phyloP scores from a whole-genome alignment of 495 filamentous ascomycete genomes.

The Xylaria telfairii region DNA sequence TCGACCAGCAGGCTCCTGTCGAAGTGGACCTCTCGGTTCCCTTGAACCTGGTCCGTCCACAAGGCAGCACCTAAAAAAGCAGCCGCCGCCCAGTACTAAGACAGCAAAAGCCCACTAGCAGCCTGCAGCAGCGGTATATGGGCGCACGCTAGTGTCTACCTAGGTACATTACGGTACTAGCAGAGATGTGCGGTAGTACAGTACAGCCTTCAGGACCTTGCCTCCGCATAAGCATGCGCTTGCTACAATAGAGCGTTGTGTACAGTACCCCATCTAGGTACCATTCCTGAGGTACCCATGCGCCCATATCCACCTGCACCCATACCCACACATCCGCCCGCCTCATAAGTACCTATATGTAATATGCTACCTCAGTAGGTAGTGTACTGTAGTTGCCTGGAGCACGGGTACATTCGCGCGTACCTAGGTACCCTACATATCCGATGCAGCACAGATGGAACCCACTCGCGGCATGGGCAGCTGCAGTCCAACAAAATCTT shows the following conservation, averaged over 20 bases:
- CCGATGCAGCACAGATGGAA: constrained; percentile 3
- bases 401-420: constrained; percentile 2
- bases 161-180: not conserved
- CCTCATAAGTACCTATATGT: not conserved
- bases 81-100: constrained; percentile 4
- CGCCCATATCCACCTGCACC: no score
- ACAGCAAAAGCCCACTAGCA: constrained; percentile 12
- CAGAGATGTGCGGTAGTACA: constrained; percentile 2
- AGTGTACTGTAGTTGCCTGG: no score
- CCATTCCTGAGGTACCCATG: not conserved
- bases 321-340: not conserved
- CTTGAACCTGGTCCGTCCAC: constrained; percentile 7
- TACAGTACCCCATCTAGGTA: not conserved
- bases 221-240: not conserved
- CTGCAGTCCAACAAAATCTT: constrained; percentile 29
- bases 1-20: not conserved
- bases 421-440: constrained; percentile 6
- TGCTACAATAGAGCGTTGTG: not conserved
- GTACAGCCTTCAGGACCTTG: not conserved
- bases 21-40: constrained; percentile 10
- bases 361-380: no score
- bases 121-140: constrained; percentile 3
- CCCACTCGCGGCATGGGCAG: constrained; percentile 21
- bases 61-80: not conserved
- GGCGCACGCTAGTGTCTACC: not conserved